These are phyloP conservation scores for Sugiyamaella pinicola DNA, from an alignment of 1,139 yeast species.

Conservation along the genomic window DNA sequence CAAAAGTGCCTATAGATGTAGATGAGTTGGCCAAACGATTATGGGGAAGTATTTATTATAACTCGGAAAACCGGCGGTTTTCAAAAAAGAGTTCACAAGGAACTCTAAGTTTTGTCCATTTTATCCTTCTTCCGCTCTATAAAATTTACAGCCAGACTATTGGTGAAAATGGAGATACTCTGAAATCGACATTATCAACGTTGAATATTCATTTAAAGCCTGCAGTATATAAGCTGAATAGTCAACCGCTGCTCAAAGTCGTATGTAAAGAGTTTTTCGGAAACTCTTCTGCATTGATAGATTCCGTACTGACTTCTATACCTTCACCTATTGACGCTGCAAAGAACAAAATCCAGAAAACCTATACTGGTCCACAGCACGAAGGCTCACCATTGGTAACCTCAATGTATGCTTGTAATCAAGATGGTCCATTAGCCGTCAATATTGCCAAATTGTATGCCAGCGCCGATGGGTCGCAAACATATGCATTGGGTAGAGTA, in stretches of 20 bases:
- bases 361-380: constrained; percentile 38
- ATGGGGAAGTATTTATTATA: constrained; percentile 78
- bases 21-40: constrained; percentile 54
- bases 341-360: constrained; percentile 31
- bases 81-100: constrained; percentile 42
- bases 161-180: constrained; percentile 53
- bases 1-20: constrained; percentile 42
- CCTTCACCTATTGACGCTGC: constrained; percentile 50
- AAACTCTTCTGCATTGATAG: constrained; percentile 56
- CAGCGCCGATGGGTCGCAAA: constrained; percentile 49
- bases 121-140: constrained; percentile 78
- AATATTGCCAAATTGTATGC: constrained; percentile 65
- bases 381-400: constrained; percentile 30
- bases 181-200: constrained; percentile 49
- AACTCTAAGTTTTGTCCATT: constrained; percentile 63
- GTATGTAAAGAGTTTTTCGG: constrained; percentile 61
- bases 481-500: constrained; percentile 62
- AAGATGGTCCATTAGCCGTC: constrained; percentile 53
- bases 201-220: constrained; percentile 40
- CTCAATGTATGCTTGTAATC: constrained; percentile 40
- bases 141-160: constrained; percentile 67
- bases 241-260: constrained; percentile 57
- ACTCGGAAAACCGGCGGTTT: constrained; percentile 51
- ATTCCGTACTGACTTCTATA: constrained; percentile 46
- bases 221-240: constrained; percentile 49